Conservation (phyloP, 2,329 filamentous ascomycete genomes). For the Nakataea oryzae region DNA sequence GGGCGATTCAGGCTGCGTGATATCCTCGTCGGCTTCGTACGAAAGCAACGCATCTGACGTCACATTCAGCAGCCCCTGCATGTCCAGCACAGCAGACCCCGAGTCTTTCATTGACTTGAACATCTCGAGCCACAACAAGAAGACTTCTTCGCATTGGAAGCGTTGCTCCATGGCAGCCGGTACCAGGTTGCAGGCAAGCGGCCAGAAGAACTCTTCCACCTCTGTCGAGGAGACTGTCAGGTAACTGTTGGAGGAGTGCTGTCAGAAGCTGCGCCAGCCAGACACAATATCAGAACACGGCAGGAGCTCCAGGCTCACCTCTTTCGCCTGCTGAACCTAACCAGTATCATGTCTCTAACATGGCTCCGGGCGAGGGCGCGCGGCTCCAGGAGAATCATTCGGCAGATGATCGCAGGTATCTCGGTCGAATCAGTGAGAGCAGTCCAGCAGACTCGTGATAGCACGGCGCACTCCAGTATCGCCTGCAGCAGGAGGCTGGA, state of each 20-base stretch:
- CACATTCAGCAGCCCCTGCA: constrained; percentile 14
- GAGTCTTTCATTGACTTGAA: constrained; percentile 27
- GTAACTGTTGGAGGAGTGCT: constrained; percentile 7
- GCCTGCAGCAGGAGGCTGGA: constrained; percentile 21
- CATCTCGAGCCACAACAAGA: constrained; percentile 28
- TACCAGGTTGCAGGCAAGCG: constrained; percentile 26
- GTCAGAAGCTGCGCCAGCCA: background rate
- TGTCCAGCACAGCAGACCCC: constrained; percentile 18
- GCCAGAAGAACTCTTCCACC: constrained; percentile 38
- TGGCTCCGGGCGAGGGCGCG: constrained; percentile 23
- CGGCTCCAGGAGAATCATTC: constrained; percentile 25
- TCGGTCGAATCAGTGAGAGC: constrained; percentile 11
- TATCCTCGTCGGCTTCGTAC: constrained; percentile 23
- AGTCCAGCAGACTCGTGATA: constrained; percentile 23
- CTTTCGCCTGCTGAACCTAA: constrained; percentile 6
- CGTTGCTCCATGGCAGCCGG: constrained; percentile 20
- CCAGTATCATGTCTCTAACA: constrained; percentile 16
- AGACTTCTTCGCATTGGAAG: constrained; percentile 31
- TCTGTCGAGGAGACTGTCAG: constrained; percentile 20
- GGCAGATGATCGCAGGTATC: constrained; percentile 15
- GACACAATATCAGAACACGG: background rate
- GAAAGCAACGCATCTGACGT: constrained; percentile 15
- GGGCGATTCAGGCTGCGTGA: constrained; percentile 23
- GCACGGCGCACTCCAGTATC: constrained; percentile 22
- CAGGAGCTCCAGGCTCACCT: constrained; percentile 1